Evolutionary conservation across 2,329 filamentous ascomycete species (phyloP), one percentile per base, ranked within the genome.

Genomic region (Coniochaeta ligniaria): DNA sequence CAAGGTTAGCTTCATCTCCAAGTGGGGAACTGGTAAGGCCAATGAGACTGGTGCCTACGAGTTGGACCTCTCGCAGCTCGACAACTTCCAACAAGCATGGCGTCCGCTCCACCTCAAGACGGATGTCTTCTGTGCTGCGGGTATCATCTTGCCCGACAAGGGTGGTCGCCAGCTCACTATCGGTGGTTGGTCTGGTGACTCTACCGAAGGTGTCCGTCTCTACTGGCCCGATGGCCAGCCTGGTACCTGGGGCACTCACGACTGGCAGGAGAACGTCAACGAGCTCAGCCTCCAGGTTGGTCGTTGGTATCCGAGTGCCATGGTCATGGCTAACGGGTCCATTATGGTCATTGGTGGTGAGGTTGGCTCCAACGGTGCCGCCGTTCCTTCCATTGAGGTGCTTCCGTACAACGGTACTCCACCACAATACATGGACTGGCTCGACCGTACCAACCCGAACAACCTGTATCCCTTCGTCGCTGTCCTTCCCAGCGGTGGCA

Each of bases 21-120:
- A 84, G 67, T 75, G 71, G 57, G 82, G 81, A 28, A 85, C 83
- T 26, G 79, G 78, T n/a, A 73, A 75, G 3, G 75, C 77, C 35
- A 83, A 83, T 68, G 78, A 79, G 45, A 85, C 82, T 4, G 83
- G 83, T 54, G 80, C 82, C 1, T 86, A 84, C 63, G 83, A 86
- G 67, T 74, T 84, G n/a, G 83, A 86, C 66, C 73, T 80, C 0
- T 70, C 73, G 9, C 71, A 74, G 38, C 68, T 78, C 20, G 71
- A 75, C 62, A 74, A 79, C 64, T 80, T 78, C 60, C 67, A 70
- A n/a, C 69, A 68, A 6, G 80, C 80, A 4, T 85, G 80, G 80
- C 75, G 82, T 57, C 67, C 76, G n/a, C 78, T 85, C 71, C 79
- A 83, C 64, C 75, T 66, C 66, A 80, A 83, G 71, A 83, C 81